Evolutionary conservation across 495 filamentous ascomycete genomes (phyloP), one percentile per base, ranked within the genome.

Genomic region (Annulohypoxylon stygium): DNA sequence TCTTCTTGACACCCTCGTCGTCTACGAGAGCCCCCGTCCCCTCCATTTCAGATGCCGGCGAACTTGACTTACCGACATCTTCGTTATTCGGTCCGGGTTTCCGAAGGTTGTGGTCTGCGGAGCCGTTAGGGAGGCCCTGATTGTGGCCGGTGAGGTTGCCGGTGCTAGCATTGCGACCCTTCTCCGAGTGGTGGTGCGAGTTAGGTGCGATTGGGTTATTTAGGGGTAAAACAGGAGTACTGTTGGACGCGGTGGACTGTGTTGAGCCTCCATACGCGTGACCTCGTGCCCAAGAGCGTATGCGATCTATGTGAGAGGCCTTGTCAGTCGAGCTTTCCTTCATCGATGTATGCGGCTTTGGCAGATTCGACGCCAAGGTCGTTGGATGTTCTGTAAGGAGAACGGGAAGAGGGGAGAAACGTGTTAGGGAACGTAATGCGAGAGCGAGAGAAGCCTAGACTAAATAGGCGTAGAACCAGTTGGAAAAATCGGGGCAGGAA

Each of bases 271-370:
- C 88, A 89, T 89, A 80, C 81, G 84, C 81, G 81, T 82, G 83
- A 79, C 81, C 78, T 78, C 76, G 73, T 78, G 81, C 83, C 83
- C 83, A 86, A 80, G 86, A 88, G 83, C 86, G 85, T 76, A 86
- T 85, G 81, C 85, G 84, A 86, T 88, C 84, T 88, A 82, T 82
- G 78, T 80, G 79, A 78, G 80, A 78, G 73, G 83, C 53, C 62
- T 75, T 75, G 72, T 86, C 74, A 82, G 85, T 79, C 81, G 86
- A 88, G 81, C 83, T 82, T 84, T 90, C 83, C 87, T 88, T 89
- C 89, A 91, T 90, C 87, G 87, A 89, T 75, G 70, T 77, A 59
- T 74, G 75, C 71, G 66, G 62, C 66, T 70, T 79, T 77, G 75
- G 77, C 75, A 79, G 55, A 36, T 65, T 66, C 63, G 72, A 77